Evolutionary conservation across 495 filamentous ascomycete species (phyloP).

Genomic region (Penicillium macrosclerotiorum): DNA sequence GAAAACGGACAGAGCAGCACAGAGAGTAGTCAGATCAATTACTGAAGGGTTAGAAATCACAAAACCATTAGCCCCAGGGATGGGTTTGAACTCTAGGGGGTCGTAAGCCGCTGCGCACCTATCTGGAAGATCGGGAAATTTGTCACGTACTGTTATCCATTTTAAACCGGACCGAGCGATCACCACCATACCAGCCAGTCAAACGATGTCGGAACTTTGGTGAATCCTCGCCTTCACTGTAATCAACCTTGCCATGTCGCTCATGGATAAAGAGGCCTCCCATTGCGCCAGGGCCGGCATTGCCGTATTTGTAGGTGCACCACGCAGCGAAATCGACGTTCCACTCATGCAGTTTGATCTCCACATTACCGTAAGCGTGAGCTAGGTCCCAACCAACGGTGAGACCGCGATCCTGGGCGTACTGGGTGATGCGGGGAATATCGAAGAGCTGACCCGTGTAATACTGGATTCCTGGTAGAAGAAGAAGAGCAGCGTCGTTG

Average conservation of each 20-base stretch:
- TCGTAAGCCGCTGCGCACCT: slow-evolving; percentile 7
- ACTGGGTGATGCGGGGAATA: slow-evolving; percentile 77
- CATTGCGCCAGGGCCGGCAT: slow-evolving; percentile 83
- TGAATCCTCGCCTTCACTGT: slow-evolving; percentile 42
- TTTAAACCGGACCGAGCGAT: slow-evolving; percentile 70
- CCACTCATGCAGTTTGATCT: slow-evolving; percentile 83
- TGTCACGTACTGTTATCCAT: slow-evolving; percentile 65
- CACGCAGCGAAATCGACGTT: slow-evolving; percentile 91
- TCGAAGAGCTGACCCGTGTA: slow-evolving; percentile 92
- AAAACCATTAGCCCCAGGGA: slow-evolving; percentile 59
- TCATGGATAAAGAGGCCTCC: slow-evolving; percentile 86
- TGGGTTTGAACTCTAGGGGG: slow-evolving; percentile 66
- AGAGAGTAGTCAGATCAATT: slow-evolving; percentile 61
- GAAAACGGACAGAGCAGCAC: slow-evolving; percentile 77
- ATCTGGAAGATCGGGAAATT: neutral
- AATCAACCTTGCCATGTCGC: slow-evolving; percentile 57
- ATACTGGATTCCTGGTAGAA: slow-evolving; percentile 92
- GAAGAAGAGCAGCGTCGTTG: slow-evolving; percentile 68
- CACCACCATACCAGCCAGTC: slow-evolving; percentile 88
- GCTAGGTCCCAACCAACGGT: slow-evolving; percentile 91
- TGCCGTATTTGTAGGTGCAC: slow-evolving; percentile 98
- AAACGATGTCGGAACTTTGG: slow-evolving; percentile 57
- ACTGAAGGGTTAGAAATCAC: slow-evolving; percentile 61
- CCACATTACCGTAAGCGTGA: slow-evolving; percentile 90
- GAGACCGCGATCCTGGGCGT: slow-evolving; percentile 73